Base-by-base conservation (phyloP, 2,329 filamentous ascomycete genomes). In the Ambrosiella beaveri region DNA sequence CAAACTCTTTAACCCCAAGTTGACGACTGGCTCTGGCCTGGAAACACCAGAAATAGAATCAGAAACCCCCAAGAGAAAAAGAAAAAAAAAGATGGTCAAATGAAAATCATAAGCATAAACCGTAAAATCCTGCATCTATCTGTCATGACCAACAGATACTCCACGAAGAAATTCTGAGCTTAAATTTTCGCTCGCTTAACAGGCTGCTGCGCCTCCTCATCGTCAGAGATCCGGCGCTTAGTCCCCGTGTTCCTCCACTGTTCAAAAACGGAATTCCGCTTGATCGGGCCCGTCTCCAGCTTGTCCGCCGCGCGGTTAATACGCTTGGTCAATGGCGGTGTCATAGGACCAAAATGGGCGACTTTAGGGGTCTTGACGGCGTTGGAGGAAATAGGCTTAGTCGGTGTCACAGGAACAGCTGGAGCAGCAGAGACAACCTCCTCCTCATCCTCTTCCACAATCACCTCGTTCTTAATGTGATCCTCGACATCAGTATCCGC, bases 281-380 rank as follows among this genome's bases (percentile, higher is more conserved):
- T 88, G 64, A 79, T 80, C 59, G 82, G 79, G 62, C 74, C 62
- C 11, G 71, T 70, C 2, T 71, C 69, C 37, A 66, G 63, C 70
- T 77, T 79, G 65, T 75, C 75, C 51, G 71, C 66, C 11, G 75
- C 74, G 53, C 83, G 77, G 12, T 80, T 85, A 12, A 76, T 72
- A 63, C 82, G 77, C 57, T 71, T 73, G 2, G 81, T 84, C 40
- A 78, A 76, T 6, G 84, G 82, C 15, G 84, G 82, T 3, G 83
- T 81, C 2, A 74, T 74, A 0, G 80, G 80, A 3, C 74, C 74
- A 62, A 76, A 79, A 62, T 73, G 74, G 57, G 77, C 76, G 9
- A 76, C 76, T 55, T 75, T 71, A 13, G 81, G 81, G 0, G 80
- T 83, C 41, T 37, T 52, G 13, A 55, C 9, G 62, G 45, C 27